Conservation (phyloP, 345 rosid species). For the Toxicodendron radicans region DNA sequence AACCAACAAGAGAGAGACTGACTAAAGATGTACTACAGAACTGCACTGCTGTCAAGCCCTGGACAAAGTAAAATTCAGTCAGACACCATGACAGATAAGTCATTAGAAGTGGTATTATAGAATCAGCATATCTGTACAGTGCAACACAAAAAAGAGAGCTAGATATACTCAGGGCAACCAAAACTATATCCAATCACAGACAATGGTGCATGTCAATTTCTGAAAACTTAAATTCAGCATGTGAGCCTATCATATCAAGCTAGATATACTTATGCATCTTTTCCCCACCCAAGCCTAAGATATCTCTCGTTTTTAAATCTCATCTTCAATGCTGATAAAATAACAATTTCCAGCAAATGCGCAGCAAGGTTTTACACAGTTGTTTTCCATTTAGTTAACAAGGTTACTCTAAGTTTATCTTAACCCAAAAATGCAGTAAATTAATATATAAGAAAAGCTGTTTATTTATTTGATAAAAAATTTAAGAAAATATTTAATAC, state of each 20-base stretch:
- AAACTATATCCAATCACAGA: not conserved
- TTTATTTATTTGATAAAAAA: not conserved
- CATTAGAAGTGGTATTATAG: not conserved
- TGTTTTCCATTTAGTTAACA: not conserved
- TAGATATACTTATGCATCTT: not conserved
- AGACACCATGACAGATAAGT: not conserved
- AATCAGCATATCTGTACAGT: not conserved
- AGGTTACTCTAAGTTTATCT: not conserved
- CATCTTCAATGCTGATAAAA: not conserved
- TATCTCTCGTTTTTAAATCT: not conserved
- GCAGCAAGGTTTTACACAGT: not conserved
- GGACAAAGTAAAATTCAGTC: constrained; percentile 21
- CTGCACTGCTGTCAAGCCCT: constrained; percentile 79
- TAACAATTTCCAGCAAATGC: not conserved
- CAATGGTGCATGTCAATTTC: not conserved
- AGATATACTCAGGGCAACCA: not conserved
- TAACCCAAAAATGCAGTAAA: not conserved
- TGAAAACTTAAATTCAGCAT: not conserved
- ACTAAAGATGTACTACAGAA: constrained; percentile 75
- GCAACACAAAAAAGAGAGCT: constrained; percentile 4
- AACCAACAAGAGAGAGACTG: constrained; percentile 90
- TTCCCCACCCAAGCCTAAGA: constrained; percentile 4
- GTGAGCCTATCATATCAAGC: not conserved
- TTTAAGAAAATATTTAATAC: not conserved
- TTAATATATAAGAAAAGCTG: not conserved